Evolutionary conservation across 805 yeast genomes (phyloP), one percentile per base, ranked within the genome.

Genomic region (Kodamaea kaohsiungensis): DNA sequence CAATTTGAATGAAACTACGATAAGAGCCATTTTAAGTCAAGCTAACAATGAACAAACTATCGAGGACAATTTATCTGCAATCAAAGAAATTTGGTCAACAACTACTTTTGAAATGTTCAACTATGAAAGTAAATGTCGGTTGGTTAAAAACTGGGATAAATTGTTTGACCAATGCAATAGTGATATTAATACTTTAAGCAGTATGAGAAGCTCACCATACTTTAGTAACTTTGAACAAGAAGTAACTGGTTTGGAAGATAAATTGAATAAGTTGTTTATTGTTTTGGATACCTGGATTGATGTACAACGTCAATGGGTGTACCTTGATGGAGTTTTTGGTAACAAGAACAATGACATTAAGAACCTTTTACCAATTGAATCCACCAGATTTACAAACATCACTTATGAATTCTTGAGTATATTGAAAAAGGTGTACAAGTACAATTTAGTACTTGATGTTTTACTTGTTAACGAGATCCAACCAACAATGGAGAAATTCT

Each of bases 241-340:
- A 7, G 79, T 86, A 0, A 54, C 65, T 7, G 75, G 71, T 0
- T 76, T 90, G 75, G 91, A 87, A 57, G 72, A 71, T 0, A 80
- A 76, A 52, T 64, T 93, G n/a, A 80, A 78, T 46, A 60, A 64
- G 0, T 60, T 90, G 1, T 78, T 77, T 43, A 70, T 73, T 1
- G 64, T 89, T 1, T 73, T 89, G 35, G 89, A 85, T 57, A 63
- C 69, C 0, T 91, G 97, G 96, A 78, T 88, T 25, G 96, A 90
- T 35, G 88, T 85, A 1, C 98, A 93, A 67, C 74, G 87, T n/a
- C 89, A 87, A 61, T 92, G 96, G 96, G 82, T 89, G 1, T 91
- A 93, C 65, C 73, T 92, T 18, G 86, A 84, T 58, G 97, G 96
- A 1, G 83, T 91, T 0, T 87, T 93, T 62, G 85, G 82, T 3